phyloP scores from a whole-genome alignment of 208 protist genomes.

The Leishmania guyanensis region DNA sequence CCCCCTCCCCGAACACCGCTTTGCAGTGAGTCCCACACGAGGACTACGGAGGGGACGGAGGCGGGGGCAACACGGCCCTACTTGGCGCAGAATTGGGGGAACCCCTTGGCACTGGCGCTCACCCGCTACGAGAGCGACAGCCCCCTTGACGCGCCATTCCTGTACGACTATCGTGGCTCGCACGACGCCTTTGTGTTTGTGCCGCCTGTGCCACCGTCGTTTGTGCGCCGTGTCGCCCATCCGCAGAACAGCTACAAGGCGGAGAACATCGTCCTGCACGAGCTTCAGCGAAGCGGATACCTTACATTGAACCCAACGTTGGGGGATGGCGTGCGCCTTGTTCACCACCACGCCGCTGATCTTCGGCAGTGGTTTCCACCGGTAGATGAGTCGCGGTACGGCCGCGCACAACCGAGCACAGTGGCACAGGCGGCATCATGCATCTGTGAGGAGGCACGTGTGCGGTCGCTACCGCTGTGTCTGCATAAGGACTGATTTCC shows the following conservation, averaged over 20 bases:
- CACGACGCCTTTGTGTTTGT: conserved; percentile 85
- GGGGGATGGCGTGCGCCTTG: conserved; percentile 45
- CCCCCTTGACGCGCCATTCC: conserved; percentile 46
- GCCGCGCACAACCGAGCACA: conserved; percentile 39
- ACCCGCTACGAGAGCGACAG: conserved; percentile 79
- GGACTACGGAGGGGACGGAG: background rate
- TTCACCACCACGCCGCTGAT: conserved; percentile 77
- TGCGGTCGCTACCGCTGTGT: background rate
- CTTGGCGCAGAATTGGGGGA: background rate
- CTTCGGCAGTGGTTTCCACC: conserved; percentile 87
- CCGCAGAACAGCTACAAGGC: conserved; percentile 87
- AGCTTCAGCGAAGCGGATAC: conserved; percentile 65
- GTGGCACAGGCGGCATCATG: conserved; percentile 40
- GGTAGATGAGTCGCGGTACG: conserved; percentile 75
- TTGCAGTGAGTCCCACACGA: background rate
- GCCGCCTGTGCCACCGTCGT: conserved; percentile 47
- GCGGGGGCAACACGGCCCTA: background rate
- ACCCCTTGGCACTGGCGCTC: conserved; percentile 58
- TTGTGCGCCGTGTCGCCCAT: conserved; percentile 59
- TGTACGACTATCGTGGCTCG: conserved; percentile 81
- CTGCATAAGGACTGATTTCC: background rate
- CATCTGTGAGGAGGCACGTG: conserved; percentile 8
- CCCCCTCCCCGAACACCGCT: background rate
- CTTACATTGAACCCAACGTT: conserved; percentile 70
- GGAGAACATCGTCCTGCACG: conserved; percentile 89